Base-by-base conservation (phyloP, 371 early-diverging fungal genomes). In the Mucor mucedo region DNA sequence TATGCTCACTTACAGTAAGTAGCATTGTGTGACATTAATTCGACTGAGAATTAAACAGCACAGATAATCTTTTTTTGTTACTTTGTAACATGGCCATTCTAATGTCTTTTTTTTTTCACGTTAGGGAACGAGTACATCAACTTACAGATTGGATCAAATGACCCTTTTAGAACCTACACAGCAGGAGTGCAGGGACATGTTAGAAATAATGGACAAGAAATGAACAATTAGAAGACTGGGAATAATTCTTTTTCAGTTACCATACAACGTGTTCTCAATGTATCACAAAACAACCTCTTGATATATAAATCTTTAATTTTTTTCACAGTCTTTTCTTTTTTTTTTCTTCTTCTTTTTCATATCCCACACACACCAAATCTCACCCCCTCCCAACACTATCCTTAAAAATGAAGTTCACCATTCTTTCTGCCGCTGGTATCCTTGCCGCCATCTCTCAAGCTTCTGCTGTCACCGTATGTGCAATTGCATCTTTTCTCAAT, bases 1-100 rank as follows among this genome's bases (percentile, higher is more conserved):
- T 68, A 27, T 73, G 74, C 53, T 70, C 79, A 14, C 53, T 78
- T 39, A 69, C 73, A 8, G 78, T 78, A 78, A 66, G 59, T 60
- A 10, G 32, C n/a, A 47, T 50, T 29, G 44, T 56, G 40, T 42
- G 53, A 49, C 39, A 49, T 50, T 32, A 33, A 61, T 33, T 52
- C 41, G 21, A 27, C 48, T 58, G 16, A 13, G 32, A 35, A 40
- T 35, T 27, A 16, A 27, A 27, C 27, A 4, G 11, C 35, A 21
- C 16, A 40, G 33, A 33, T 16, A 55, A 35, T 35, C 35, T 35
- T 35, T 35, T 35, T 8, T 6, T 35, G 35, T 35, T 6, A 39
- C 11, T 39, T 21, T 21, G 21, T 21, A 21, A 21, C 21, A 21
- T 21, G 21, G 21, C 32, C 3, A 55, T 35, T 21, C n/a, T 52